Evolutionary conservation across 2,329 filamentous ascomycete genomes (phyloP), one percentile per base, ranked within the genome.

Genomic region (Diplodia seriata): DNA sequence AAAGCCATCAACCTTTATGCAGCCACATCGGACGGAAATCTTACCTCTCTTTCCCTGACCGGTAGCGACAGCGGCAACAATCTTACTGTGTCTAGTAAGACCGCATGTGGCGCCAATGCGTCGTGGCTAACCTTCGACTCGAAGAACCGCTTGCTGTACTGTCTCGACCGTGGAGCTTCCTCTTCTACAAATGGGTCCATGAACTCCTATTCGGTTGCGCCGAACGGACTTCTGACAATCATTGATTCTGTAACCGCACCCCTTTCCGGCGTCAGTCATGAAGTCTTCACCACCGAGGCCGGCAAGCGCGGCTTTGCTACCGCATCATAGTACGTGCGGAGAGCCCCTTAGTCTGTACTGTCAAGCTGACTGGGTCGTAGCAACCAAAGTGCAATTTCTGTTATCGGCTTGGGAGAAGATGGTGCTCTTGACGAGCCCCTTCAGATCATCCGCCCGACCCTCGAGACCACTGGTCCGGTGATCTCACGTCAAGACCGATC

Each of bases 71-170:
- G n/a, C 9, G 31, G 59, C 59, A 51, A 29, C n/a, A 63, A 49
- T 20, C 20, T 63, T 8, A 33, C 47, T 20, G 20, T 49, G 12
- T 20, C 59, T 31, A 63, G 59, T 29, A 63, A 51, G 20, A 63
- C 59, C 14, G 47, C 36, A 14, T 65, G 62, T 76, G 84, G 81
- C 11, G 76, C 80, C 2, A 85, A 83, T 69, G 85, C 88, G 6
- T 85, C 86, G 14, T 91, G 88, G 87, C 78, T 90, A 67, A 85
- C 85, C 23, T 80, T 88, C 20, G 84, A 88, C 73, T 76, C 81
- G 67, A 73, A 78, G 54, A 81, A 82, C 68, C 79, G 80, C 20
- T 75, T 82, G 11, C 78, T 91, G 12, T 88, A 86, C 78, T 90
- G 88, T 76, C 33, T 86, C 50, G 84, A 90, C 70, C 88, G 91